phyloP scores from a whole-genome alignment of 495 filamentous ascomycete species.

The Bacidia gigantensis region DNA sequence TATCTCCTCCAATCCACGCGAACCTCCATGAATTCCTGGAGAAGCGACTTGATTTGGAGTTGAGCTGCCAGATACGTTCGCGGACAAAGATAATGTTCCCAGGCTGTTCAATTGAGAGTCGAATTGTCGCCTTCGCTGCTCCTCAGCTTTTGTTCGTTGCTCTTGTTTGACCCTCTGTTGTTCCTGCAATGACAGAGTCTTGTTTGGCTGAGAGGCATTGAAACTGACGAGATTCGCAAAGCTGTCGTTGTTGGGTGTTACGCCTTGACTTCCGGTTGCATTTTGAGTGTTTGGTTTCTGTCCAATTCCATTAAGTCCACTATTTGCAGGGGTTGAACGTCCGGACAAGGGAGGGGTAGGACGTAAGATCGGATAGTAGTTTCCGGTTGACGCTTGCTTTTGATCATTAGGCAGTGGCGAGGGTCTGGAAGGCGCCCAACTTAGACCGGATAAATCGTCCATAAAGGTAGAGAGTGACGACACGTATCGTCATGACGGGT shows the following conservation, averaged over 20 bases:
- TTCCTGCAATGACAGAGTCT: slow-evolving; percentile 66
- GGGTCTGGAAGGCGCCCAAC: slow-evolving; percentile 33
- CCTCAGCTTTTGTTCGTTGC: slow-evolving; percentile 62
- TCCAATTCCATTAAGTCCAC: slow-evolving; percentile 31
- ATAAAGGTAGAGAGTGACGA: slow-evolving; percentile 23
- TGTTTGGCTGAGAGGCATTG: slow-evolving; percentile 47
- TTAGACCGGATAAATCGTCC: slow-evolving; percentile 46
- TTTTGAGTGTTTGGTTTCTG: slow-evolving; percentile 24
- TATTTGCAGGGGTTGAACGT: slow-evolving; percentile 53
- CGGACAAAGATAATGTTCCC: slow-evolving; percentile 58
- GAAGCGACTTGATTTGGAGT: slow-evolving; percentile 23
- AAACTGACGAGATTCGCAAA: slow-evolving; percentile 82
- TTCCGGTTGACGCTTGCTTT: slow-evolving; percentile 35
- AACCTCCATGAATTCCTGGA: slow-evolving; percentile 12
- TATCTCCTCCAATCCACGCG: not conserved
- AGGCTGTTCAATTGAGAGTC: slow-evolving; percentile 60
- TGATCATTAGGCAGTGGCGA: slow-evolving; percentile 30
- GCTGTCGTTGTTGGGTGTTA: slow-evolving; percentile 61
- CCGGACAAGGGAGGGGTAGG: slow-evolving; percentile 53
- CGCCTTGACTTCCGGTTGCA: slow-evolving; percentile 31
- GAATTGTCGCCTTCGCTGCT: slow-evolving; percentile 50
- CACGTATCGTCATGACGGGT: not conserved
- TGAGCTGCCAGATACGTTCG: slow-evolving; percentile 33
- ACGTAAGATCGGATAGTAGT: slow-evolving; percentile 45
- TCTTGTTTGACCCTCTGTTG: slow-evolving; percentile 71